phyloP scores from a whole-genome alignment of 2,329 filamentous ascomycete species.

The Dryadomyces quercus-mongolicae region DNA sequence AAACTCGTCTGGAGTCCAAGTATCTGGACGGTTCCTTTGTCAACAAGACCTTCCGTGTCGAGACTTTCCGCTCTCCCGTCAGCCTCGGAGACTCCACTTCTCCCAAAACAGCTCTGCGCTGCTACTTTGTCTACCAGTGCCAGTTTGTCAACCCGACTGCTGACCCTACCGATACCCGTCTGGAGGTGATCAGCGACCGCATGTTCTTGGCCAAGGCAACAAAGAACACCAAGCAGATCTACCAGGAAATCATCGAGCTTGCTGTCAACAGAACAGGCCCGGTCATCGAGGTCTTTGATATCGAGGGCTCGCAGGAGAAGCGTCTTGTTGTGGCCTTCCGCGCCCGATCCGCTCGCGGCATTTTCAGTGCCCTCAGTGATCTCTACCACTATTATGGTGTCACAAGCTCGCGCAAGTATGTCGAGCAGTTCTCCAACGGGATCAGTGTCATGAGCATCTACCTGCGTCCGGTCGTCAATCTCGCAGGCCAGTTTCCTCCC shows the following conservation, averaged over 20 bases:
- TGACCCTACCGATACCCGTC: slow-evolving; percentile 65
- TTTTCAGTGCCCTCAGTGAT: slow-evolving; percentile 92
- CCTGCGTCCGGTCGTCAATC: slow-evolving; percentile 57
- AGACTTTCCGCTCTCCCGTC: slow-evolving; percentile 90
- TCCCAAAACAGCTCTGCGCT: slow-evolving; percentile 74
- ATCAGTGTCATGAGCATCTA: slow-evolving; percentile 97
- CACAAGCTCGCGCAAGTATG: slow-evolving; percentile 92
- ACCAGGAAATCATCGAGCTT: slow-evolving; percentile 82
- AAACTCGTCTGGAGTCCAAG: slow-evolving; percentile 87
- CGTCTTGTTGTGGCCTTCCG: slow-evolving; percentile 90
- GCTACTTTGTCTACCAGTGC: slow-evolving; percentile 98
- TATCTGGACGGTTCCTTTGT: slow-evolving; percentile 74
- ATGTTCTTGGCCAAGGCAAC: slow-evolving; percentile 95
- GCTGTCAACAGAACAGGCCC: slow-evolving; percentile 79
- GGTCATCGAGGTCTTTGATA: slow-evolving; percentile 96
- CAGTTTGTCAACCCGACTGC: slow-evolving; percentile 72
- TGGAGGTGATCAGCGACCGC: slow-evolving; percentile 85
- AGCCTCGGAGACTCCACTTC: slow-evolving; percentile 51
- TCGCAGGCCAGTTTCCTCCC: slow-evolving; percentile 49
- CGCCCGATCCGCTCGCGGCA: slow-evolving; percentile 76
- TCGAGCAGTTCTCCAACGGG: slow-evolving; percentile 97
- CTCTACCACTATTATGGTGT: slow-evolving; percentile 98
- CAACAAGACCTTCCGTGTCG: slow-evolving; percentile 73
- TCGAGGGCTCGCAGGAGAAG: slow-evolving; percentile 85
- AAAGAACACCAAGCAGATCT: slow-evolving; percentile 87